Evolutionary conservation across 257 asterid genomes (phyloP), one percentile per base, ranked within the genome.

Genomic region (Penstemon newberryi): DNA sequence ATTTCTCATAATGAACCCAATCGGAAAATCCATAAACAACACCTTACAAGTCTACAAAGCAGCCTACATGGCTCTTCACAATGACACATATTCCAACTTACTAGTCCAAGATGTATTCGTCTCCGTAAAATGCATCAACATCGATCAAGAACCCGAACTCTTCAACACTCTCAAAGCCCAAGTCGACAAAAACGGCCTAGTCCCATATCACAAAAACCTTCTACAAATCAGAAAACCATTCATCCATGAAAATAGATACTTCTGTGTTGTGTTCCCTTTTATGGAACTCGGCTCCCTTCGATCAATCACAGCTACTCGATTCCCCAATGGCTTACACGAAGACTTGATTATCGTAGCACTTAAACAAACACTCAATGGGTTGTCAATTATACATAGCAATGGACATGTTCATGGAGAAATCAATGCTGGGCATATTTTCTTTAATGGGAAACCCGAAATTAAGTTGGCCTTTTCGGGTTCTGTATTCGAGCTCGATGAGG

Each of bases 391-490:
- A 52, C 74, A 71, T 42, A 4, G 18, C n/a, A 8, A 13, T 0
- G 55, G 19, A n/a, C 8, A 5, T 3, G 39, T 7, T 53, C 80
- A 66, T 52, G 12, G 51, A 12, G 59, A 51, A 12, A 19, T 77
- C 43, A 66, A 36, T 5, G 70, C 65, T 0, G 77, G 67, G 4
- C 70, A 46, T 45, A 42, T 75, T 45, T 75, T 56, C 60, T 6
- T 70, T 5, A 41, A 46, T 6, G 51, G 7, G 8, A 53, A 37
- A 15, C 73, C 71, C 3, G 66, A 70, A 55, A 56, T 70, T 10
- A 70, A 66, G 57, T 55, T 77, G 10, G 77, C 70, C 1, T 71
- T 44, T 46, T 25, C 56, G 4, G 67, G 67, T 3, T 4, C 77
- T 0, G 45, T 54, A 37, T 70, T 62, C 18, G 33, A 54, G 11